A percentile compares a stretch with the other conserved stretches of the same genome.
These are phyloP conservation scores for Scleroderma citrinum DNA, from an alignment of 768 basidiomycete genomes.

Conservation along the genomic window DNA sequence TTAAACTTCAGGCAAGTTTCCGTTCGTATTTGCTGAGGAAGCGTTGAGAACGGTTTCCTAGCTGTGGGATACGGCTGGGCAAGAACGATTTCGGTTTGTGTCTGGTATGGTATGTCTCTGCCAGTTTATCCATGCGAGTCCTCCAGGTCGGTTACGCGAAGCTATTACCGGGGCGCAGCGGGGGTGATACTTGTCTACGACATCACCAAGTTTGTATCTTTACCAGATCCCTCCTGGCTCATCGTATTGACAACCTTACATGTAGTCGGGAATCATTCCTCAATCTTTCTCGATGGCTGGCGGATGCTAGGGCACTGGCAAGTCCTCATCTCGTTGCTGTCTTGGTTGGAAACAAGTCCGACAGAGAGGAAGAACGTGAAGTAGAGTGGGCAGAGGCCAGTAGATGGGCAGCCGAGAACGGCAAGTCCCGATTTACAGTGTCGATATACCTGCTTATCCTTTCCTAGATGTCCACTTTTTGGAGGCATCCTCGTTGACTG, in stretches of 20 bases:
- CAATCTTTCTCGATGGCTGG: conserved; percentile 83
- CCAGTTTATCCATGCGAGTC: conserved; percentile 10
- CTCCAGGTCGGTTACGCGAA: conserved; percentile 81
- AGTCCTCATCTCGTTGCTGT: conserved; percentile 88
- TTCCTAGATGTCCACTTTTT: conserved; percentile 82
- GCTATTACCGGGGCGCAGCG: conserved; percentile 93
- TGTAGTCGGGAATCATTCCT: conserved; percentile 80
- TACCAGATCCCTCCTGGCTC: background rate
- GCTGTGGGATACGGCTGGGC: conserved; percentile 97
- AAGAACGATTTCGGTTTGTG: conserved; percentile 82
- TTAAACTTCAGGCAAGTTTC: conserved; percentile 81
- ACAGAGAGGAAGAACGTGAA: conserved; percentile 90
- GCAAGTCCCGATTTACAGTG: conserved; percentile 35
- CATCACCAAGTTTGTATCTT: conserved; percentile 66
- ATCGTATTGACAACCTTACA: conserved; percentile 1
- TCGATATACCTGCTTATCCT: conserved; percentile 2
- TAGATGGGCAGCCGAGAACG: conserved; percentile 93
- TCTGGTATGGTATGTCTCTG: conserved; percentile 1
- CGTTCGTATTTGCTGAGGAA: no score
- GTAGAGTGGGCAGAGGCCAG: conserved; percentile 96
- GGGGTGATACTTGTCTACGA: conserved; percentile 92
- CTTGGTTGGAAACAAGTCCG: conserved; percentile 92
- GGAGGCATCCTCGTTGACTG: conserved; percentile 86
- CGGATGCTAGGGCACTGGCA: conserved; percentile 88
- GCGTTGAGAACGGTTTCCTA: conserved; percentile 24